Percentiles rank a stretch among this genome's conserved stretches.
These are phyloP conservation scores for Monosporascus sp. DNA, from an alignment of 2,329 filamentous ascomycete genomes.

Conservation along the genomic window DNA sequence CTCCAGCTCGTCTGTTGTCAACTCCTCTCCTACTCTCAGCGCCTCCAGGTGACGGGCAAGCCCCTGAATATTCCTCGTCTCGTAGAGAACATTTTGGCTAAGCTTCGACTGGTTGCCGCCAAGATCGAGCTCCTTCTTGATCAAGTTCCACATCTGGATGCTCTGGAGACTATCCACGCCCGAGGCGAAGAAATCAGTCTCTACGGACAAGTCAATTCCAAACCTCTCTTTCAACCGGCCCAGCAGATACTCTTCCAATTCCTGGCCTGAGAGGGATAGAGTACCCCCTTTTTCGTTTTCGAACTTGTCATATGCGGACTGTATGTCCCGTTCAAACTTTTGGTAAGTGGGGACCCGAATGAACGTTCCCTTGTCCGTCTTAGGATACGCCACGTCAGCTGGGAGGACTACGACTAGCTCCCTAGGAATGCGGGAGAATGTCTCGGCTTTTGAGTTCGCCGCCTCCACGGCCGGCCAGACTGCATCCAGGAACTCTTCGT, in stretches of 20 bases:
- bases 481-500: slow-evolving; percentile 38
- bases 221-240: slow-evolving; percentile 7
- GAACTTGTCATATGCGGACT: slow-evolving; percentile 33
- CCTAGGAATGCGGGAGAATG: slow-evolving; percentile 46
- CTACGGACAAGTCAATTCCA: slow-evolving; percentile 7
- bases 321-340: slow-evolving; percentile 41
- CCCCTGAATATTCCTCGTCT: slow-evolving; percentile 20
- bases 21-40: slow-evolving; percentile 9
- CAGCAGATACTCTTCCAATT: slow-evolving; percentile 8
- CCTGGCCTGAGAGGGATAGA: slow-evolving; percentile 1
- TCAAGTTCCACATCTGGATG: slow-evolving; percentile 16
- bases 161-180: slow-evolving; percentile 25
- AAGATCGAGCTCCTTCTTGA: slow-evolving; percentile 20
- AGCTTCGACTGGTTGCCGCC: slow-evolving; percentile 7
- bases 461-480: slow-evolving; percentile 45
- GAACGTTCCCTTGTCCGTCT: slow-evolving; percentile 52
- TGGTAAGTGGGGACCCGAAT: slow-evolving; percentile 47
- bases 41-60: slow-evolving; percentile 13
- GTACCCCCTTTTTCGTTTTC: slow-evolving; percentile 7
- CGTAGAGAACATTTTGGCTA: slow-evolving; percentile 25
- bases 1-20: slow-evolving; percentile 18
- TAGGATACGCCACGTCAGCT: slow-evolving; percentile 37
- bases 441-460: slow-evolving; percentile 44
- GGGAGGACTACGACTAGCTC: slow-evolving; percentile 48
- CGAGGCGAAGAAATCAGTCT: slow-evolving; percentile 23